phyloP scores from a whole-genome alignment of 2,329 filamentous ascomycete genomes.

The Scedosporium apiospermum region DNA sequence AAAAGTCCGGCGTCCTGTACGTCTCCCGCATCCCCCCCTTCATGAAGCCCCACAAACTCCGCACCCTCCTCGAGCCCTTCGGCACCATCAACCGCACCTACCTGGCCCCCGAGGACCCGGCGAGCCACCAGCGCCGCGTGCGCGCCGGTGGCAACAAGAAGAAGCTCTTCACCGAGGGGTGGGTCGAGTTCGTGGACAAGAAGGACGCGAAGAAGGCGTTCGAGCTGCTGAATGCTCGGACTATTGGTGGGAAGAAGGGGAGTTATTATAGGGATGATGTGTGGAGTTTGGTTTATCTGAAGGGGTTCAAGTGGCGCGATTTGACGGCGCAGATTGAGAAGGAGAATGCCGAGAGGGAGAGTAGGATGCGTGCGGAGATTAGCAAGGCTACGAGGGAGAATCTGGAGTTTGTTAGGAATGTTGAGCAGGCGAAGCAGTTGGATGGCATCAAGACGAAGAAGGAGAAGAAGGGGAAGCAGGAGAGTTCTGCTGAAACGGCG shows the following conservation, averaged over 20 bases:
- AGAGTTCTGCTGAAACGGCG: constrained; percentile 13
- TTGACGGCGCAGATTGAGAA: constrained; percentile 69
- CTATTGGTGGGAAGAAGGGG: constrained; percentile 76
- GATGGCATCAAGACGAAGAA: constrained; percentile 59
- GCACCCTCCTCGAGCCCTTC: constrained; percentile 65
- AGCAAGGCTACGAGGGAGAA: constrained; percentile 68
- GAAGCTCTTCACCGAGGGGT: constrained; percentile 71
- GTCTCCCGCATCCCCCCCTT: constrained; percentile 78
- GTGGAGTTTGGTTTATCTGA: constrained; percentile 75
- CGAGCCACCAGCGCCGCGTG: constrained; percentile 56
- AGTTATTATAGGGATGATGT: constrained; percentile 78
- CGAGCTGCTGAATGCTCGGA: constrained; percentile 66
- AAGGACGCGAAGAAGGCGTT: constrained; percentile 67
- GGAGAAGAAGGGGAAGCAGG: constrained; percentile 28
- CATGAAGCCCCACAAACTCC: constrained; percentile 75
- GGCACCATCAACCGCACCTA: constrained; percentile 71
- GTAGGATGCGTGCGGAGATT: constrained; percentile 69
- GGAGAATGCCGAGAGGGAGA: constrained; percentile 71
- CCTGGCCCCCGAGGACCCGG: constrained; percentile 64
- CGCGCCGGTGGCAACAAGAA: constrained; percentile 75
- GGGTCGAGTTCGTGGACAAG: constrained; percentile 75
- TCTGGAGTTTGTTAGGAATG: constrained; percentile 68
- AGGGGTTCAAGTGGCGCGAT: constrained; percentile 74
- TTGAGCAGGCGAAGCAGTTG: constrained; percentile 72
- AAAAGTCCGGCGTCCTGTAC: constrained; percentile 73